Base-by-base conservation (phyloP, 75 land plant genomes). In the Isoetes taiwanensis region DNA sequence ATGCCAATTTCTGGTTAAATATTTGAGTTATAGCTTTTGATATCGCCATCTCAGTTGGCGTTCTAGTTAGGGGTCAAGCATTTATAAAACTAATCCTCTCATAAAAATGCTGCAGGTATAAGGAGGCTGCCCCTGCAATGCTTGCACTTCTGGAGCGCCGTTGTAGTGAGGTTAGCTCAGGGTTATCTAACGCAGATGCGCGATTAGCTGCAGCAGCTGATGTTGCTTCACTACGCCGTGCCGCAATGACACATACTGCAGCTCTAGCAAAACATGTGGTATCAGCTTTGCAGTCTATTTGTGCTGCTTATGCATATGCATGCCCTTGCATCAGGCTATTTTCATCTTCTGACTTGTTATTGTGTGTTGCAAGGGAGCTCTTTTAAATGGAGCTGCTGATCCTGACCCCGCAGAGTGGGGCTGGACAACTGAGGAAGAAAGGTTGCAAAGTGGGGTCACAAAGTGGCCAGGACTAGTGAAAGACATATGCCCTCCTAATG, bases 221-320 rank as follows among this genome's bases (percentile, higher is more conserved):
- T 46, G 25, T 46, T 46, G 50, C 50, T n/a, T 46, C 50, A 8
- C n/a, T 46, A 8, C 50, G 50, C 4, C 16, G 25, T 19, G 16
- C 50, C 5, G 50, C 50, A 4, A 46, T 46, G 50, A 46, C 23
- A 46, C 50, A 46, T 46, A 46, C 50, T 5, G 50, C 50, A 4
- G 50, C 50, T 16, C 25, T 46, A 46, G 50, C 50, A 46, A 23
- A 4, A 6, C 50, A 46, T 23, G 25, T 46, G 50, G 50, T 46
- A 46, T 37, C n/a, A n/a, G n/a, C n/a, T n/a, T 37, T 37, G 14
- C 14, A 37, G 39, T 9, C 39, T 37, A 9, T 37, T 14, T 37
- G 9, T 37, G 12, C 14, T 37, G 9, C 39, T 37, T 37, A 9
- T n/a, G n/a, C n/a, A 19, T 46, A 6, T 46, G 6, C 12, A 4